A percentile compares a stretch with the other conserved stretches of the same genome.
phyloP scores from a whole-genome alignment of 139 green algal species.

The Mesostigma viride region DNA sequence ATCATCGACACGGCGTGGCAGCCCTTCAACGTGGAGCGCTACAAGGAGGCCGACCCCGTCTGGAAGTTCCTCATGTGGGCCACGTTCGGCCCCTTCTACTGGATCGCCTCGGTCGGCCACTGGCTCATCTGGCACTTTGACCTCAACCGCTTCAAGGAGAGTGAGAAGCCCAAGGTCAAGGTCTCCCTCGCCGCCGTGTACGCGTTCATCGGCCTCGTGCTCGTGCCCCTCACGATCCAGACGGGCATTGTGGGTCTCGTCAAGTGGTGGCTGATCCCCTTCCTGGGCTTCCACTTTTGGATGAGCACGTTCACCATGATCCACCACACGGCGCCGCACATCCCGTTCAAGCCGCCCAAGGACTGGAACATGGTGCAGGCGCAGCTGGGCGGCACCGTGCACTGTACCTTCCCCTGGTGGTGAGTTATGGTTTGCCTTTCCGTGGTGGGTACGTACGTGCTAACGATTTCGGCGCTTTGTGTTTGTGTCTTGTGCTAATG shows the following conservation, averaged over 20 bases:
- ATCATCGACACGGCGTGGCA: neutral
- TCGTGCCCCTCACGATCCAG: neutral
- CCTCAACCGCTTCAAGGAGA: slow-evolving; percentile 66
- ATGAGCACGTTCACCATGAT: slow-evolving; percentile 91
- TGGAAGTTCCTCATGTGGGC: slow-evolving; percentile 36
- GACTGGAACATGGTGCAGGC: slow-evolving; percentile 83
- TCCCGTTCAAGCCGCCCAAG: slow-evolving; percentile 76
- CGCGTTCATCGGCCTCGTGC: slow-evolving; percentile 30
- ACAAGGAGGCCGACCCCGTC: neutral
- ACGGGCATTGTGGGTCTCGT: slow-evolving; percentile 53
- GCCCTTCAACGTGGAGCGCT: neutral
- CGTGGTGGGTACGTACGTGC: too few relatives aligned
- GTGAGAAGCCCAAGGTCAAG: slow-evolving; percentile 58
- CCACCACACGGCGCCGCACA: slow-evolving; percentile 90
- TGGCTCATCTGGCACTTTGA: slow-evolving; percentile 88
- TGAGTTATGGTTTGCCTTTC: too few relatives aligned
- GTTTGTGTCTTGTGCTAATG: too few relatives aligned
- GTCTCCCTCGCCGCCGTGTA: slow-evolving; percentile 42
- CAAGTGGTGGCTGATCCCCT: slow-evolving; percentile 94
- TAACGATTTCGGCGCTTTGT: too few relatives aligned
- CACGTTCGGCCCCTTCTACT: slow-evolving; percentile 82
- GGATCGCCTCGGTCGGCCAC: slow-evolving; percentile 78
- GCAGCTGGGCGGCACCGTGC: slow-evolving; percentile 77
- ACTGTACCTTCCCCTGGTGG: slow-evolving; percentile 42
- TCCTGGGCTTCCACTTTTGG: slow-evolving; percentile 96